Evolutionary conservation across 202 grass and related monocot species (phyloP), one percentile per base, ranked within the genome.

Genomic region (Setaria viridis): DNA sequence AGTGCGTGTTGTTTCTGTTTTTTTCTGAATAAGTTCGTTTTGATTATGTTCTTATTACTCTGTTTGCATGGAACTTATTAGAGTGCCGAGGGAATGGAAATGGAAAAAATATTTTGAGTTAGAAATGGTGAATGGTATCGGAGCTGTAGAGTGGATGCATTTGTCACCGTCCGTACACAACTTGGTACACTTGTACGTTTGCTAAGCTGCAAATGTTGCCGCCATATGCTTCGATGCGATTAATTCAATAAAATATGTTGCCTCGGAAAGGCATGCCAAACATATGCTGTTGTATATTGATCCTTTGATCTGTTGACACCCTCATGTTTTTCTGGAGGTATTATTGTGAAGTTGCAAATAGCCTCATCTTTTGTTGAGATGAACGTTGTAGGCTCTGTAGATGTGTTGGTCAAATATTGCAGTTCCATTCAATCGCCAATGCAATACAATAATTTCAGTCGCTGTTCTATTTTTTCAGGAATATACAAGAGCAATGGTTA

Each of bases 401-500:
- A 4, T 51, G 5, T 11, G 41, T 62, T 76, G 3, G 17, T 76
- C 11, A 35, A 72, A 7, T 15, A 34, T 32, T 86, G 55, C 57
- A 81, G 56, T 29, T 81, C 39, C 70, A 71, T 74, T 45, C 16
- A 68, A 76, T 91, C 8, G 17, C 13, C 25, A 54, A 17, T 51
- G 48, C 75, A 85, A 35, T 86, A 10, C 33, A 30, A 4, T 4
- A 66, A 55, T 67, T 72, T 54, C 32, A 62, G 33, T 21, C 42
- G 11, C 37, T 48, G 12, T 68, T 74, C 9, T 33, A 78, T 81
- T 49, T 69, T 63, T 53, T 21, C 74, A 95, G 96, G 96, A 83
- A 83, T 91, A 21, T 95, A 99, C 82, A 94, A 39, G 64, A 99
- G 96, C 80, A 99, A 95, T 47, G 93, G 96, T 41, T 95, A 92